Percentiles rank a stretch among this genome's conserved stretches.
Evolutionary conservation across 2,329 filamentous ascomycete genomes (phyloP).

Genomic region (Colletotrichum musicola): DNA sequence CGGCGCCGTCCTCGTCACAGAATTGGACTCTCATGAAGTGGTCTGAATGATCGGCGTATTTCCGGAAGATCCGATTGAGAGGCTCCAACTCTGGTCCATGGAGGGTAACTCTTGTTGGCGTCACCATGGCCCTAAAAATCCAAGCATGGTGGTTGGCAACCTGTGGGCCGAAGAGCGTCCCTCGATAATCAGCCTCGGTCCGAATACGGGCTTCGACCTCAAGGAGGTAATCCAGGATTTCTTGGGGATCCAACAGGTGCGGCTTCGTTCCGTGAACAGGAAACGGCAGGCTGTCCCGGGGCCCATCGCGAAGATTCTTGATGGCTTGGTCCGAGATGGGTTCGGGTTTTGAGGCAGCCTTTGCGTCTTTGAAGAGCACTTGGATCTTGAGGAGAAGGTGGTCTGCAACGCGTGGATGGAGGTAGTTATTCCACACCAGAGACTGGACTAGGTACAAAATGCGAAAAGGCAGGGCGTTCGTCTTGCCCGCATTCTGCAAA

Average conservation of each 20-base stretch:
- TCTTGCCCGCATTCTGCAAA: slow-evolving; percentile 19
- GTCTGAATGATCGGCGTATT: slow-evolving; percentile 69
- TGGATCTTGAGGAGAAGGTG: slow-evolving; percentile 60
- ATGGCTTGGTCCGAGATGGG: slow-evolving; percentile 67
- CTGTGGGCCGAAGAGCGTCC: slow-evolving; percentile 40
- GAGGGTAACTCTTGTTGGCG: slow-evolving; percentile 69
- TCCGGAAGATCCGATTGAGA: slow-evolving; percentile 79
- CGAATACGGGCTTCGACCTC: slow-evolving; percentile 56
- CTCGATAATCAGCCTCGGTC: slow-evolving; percentile 24
- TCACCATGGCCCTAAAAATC: slow-evolving; percentile 70
- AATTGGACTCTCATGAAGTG: slow-evolving; percentile 80
- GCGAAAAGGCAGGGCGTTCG: slow-evolving; percentile 60
- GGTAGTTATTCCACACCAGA: slow-evolving; percentile 72
- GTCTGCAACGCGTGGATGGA: slow-evolving; percentile 66
- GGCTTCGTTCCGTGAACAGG: slow-evolving; percentile 63
- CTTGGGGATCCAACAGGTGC: slow-evolving; percentile 54
- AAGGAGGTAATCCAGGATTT: slow-evolving; percentile 55
- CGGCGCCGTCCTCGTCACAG: slow-evolving; percentile 78
- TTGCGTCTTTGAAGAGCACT: slow-evolving; percentile 44
- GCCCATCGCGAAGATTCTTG: slow-evolving; percentile 61
- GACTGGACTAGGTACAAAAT: slow-evolving; percentile 73
- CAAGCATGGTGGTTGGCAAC: slow-evolving; percentile 57
- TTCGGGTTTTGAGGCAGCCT: slow-evolving; percentile 42
- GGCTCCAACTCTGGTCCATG: slow-evolving; percentile 74
- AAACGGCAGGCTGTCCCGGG: slow-evolving; percentile 66